Evolutionary conservation across 495 filamentous ascomycete genomes (phyloP), one percentile per base, ranked within the genome.

Genomic region (Penicillium daleae): DNA sequence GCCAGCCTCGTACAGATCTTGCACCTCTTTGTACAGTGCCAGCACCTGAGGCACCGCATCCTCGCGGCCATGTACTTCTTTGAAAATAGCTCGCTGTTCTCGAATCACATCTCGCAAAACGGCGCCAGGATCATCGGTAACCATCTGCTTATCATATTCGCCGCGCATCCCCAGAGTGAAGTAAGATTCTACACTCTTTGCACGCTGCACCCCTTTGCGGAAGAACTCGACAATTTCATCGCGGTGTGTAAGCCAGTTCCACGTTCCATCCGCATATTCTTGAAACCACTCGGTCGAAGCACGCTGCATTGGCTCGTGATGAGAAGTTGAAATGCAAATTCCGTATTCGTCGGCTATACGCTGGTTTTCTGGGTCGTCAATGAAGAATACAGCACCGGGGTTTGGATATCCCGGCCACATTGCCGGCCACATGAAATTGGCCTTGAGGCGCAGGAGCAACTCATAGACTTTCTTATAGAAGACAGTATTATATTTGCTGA

Each of bases 131-230:
- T 50, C 89, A 78, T 57, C 81, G 71, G 21, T 84, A 75, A 8
- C 83, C 73, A 33, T 89, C 74, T 83, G 82, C 4, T 83, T 87
- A 61, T 92, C 89, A 44, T 89, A 87, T 50, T 79, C 82, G 0
- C 90, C 89, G 37, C 90, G 82, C 88, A 92, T 93, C 26, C 88
- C 89, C 74, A 92, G 82, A 4, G 87, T 92, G 74, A 85, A 87
- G 27, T 89, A 71, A 21, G 80, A 82, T 55, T 88, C 88, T 50
- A 89, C 90, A 0, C 81, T 80, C 69, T 86, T 86, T 6, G 87
- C 84, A 17, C 89, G 79, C 68, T 86, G 63, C 4, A 86, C 86
- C 10, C 90, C 90, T 51, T 89, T 83, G n/a, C 72, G 73, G 71
- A 92, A 89, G 74, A 88, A 93, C 29, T 82, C 73, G 19, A 84